Conservation (phyloP, 2,329 filamentous ascomycete genomes). For the Neofusicoccum parvum region DNA sequence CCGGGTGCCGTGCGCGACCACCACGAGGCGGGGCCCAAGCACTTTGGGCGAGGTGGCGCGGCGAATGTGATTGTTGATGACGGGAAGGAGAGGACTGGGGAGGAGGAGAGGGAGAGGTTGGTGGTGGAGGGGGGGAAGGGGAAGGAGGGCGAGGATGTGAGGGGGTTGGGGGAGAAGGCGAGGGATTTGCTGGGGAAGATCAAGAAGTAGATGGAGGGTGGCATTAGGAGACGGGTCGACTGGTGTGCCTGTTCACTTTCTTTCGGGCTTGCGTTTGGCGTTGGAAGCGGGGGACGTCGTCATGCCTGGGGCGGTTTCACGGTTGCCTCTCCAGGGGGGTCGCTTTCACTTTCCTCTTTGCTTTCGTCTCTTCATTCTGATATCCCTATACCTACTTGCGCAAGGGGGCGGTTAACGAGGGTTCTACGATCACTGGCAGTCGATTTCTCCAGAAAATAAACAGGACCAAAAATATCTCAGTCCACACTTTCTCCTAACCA, state of each 20-base stretch:
- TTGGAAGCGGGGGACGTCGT: neutral
- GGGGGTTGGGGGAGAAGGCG: slow-evolving; percentile 55
- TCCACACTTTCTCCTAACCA: no score
- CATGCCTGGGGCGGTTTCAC: neutral
- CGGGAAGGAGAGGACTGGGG: slow-evolving; percentile 45
- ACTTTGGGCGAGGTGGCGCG: slow-evolving; percentile 74
- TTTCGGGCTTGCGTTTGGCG: neutral
- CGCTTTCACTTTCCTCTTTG: no score
- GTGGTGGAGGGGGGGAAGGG: slow-evolving; percentile 46
- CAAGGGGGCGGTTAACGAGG: no score
- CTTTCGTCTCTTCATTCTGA: no score
- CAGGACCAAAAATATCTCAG: no score
- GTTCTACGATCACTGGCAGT: no score
- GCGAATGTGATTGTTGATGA: slow-evolving; percentile 62
- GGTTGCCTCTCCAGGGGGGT: no score
- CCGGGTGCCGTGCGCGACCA: slow-evolving; percentile 46
- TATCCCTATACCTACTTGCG: no score
- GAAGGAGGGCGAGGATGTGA: slow-evolving; percentile 28
- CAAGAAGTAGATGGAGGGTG: slow-evolving; percentile 37
- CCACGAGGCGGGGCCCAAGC: slow-evolving; percentile 56
- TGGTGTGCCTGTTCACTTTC: neutral
- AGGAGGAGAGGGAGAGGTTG: slow-evolving; percentile 40
- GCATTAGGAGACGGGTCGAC: neutral
- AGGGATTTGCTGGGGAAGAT: slow-evolving; percentile 53
- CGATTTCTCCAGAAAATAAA: no score